Evolutionary conservation across 345 rosid genomes (phyloP).

Genomic region (Eucalyptus marginata): DNA sequence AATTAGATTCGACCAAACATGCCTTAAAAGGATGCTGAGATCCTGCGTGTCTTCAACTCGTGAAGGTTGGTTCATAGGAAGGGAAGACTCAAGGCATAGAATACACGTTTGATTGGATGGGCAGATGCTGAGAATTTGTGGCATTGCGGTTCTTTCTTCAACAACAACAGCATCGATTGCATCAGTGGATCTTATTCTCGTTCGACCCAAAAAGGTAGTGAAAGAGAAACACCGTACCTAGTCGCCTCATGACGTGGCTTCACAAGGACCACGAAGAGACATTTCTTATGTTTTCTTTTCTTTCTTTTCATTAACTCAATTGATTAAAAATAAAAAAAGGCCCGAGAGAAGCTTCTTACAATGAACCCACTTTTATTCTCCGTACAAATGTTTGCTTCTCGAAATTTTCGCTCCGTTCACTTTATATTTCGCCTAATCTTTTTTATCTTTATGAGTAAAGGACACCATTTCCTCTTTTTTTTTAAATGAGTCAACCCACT

Average conservation of each 20-base stretch:
- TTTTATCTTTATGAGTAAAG: not conserved
- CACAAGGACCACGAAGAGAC: not conserved
- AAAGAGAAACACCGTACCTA: not conserved
- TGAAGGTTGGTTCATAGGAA: not conserved
- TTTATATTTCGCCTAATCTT: not conserved
- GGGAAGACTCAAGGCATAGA: not conserved
- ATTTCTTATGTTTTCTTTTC: not conserved
- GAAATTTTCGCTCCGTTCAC: not conserved
- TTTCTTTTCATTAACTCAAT: not conserved
- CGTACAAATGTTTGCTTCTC: not conserved
- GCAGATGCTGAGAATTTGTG: not conserved
- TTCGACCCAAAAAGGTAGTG: not conserved
- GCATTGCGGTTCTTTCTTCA: not conserved
- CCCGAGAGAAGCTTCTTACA: not conserved
- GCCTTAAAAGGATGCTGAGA: not conserved
- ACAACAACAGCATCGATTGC: fast-evolving
- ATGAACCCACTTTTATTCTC: not conserved
- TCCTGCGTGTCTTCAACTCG: not conserved
- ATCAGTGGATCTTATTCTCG: not conserved
- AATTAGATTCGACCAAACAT: not conserved
- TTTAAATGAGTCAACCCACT: no score
- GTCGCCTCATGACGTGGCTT: not conserved
- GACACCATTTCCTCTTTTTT: not conserved
- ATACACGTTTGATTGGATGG: not conserved
- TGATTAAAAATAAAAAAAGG: not conserved